Percentiles rank a stretch among this genome's conserved stretches.
phyloP scores from a whole-genome alignment of 202 grass and related monocot genomes.

The Zizania palustris region DNA sequence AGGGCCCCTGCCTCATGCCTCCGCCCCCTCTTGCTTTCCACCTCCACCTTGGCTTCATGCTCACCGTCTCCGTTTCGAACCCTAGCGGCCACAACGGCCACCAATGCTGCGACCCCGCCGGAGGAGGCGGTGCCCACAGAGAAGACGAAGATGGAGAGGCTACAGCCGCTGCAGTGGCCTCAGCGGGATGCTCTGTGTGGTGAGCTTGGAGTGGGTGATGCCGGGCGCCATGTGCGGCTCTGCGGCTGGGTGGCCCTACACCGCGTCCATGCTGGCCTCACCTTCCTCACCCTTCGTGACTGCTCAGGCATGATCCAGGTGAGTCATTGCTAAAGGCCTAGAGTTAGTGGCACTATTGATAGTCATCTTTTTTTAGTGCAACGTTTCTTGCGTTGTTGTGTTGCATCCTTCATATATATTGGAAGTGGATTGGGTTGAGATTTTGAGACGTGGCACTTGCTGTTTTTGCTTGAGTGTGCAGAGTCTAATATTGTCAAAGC shows the following conservation, averaged over 20 bases:
- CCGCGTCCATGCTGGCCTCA: slow-evolving; percentile 76
- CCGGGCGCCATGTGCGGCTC: slow-evolving; percentile 69
- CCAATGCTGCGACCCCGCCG: slow-evolving; percentile 35
- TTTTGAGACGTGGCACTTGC: slow-evolving; percentile 30
- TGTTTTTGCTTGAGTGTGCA: slow-evolving; percentile 45
- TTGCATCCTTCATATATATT: background rate
- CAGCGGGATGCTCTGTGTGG: slow-evolving; percentile 64
- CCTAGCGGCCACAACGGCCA: slow-evolving; percentile 42
- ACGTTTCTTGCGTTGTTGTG: too few relatives aligned
- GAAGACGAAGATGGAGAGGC: slow-evolving; percentile 11
- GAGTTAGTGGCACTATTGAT: too few relatives aligned
- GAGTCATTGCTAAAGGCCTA: background rate
- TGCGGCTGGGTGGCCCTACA: slow-evolving; percentile 95
- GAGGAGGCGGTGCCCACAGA: slow-evolving; percentile 30
- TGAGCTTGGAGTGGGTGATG: slow-evolving; percentile 58
- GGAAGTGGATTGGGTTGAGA: background rate
- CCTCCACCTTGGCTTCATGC: slow-evolving; percentile 1
- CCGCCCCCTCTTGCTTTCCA: slow-evolving; percentile 43
- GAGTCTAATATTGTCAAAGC: slow-evolving; percentile 23
- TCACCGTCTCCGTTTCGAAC: slow-evolving; percentile 41
- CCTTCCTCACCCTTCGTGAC: slow-evolving; percentile 87
- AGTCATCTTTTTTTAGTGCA: too few relatives aligned
- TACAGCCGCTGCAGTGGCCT: slow-evolving; percentile 65
- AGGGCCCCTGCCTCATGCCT: slow-evolving; percentile 27
- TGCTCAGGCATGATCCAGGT: slow-evolving; percentile 83